Conservation (phyloP, 2,329 filamentous ascomycete genomes). For the Phyllosticta ampelicida region DNA sequence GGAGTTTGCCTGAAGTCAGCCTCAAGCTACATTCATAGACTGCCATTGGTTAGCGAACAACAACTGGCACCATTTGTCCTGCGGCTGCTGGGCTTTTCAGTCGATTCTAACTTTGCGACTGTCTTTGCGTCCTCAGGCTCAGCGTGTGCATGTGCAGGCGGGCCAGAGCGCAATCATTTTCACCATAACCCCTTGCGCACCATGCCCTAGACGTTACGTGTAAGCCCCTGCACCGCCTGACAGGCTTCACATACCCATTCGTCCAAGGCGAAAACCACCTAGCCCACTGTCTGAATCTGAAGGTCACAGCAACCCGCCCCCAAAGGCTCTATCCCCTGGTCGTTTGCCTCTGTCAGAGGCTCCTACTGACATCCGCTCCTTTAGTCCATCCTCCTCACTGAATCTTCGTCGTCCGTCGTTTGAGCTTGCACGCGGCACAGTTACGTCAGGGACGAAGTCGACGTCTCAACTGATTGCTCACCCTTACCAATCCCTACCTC, state of each 20-base stretch:
- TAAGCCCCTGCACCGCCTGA: conserved; percentile 10
- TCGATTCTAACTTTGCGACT: not conserved
- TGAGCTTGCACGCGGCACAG: not conserved
- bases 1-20: not conserved
- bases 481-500: not conserved
- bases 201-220: conserved; percentile 4
- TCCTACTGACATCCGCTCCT: conserved; percentile 6
- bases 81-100: too few species aligned
- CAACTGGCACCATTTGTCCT: not conserved
- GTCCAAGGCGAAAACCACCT: conserved; percentile 7
- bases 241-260: conserved; percentile 1
- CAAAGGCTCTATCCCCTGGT: not conserved
- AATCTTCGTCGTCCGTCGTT: not conserved
- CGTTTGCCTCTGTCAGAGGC: not conserved
- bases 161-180: not conserved
- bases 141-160: not conserved
- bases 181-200: conserved; percentile 8
- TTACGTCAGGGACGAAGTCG: conserved; percentile 9
- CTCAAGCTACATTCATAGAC: not conserved
- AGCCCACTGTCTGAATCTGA: conserved; percentile 1
- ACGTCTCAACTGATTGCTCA: not conserved
- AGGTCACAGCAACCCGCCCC: not conserved
- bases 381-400: not conserved
- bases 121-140: not conserved
- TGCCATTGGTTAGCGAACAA: not conserved